Base-by-base conservation (phyloP, 345 rosid genomes). In the Excoecaria cochinchinensis region DNA sequence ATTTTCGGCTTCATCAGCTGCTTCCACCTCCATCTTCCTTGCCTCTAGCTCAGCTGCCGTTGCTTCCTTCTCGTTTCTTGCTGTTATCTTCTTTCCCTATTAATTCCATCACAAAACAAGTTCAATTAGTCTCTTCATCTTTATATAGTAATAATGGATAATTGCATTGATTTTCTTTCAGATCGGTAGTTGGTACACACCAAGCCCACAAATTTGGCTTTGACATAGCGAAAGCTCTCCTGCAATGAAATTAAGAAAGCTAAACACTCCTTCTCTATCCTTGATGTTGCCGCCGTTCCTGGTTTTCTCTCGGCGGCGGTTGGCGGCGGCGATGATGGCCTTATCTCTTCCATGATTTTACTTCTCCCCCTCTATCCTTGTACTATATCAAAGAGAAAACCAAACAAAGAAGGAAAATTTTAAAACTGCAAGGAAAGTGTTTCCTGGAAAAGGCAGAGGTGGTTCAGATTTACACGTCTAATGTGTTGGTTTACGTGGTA, bases 1-100 rank as follows among this genome's bases (percentile, higher is more conserved):
- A 17, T 78, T 82, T 76, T 86, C 91, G 6, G 91, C 90, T 22
- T 86, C 85, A 82, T 89, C 81, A 8, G 91, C 86, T 21, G 92
- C 92, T 39, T 89, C 88, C 50, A 87, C 88, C 79, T 88, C 91
- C 89, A 76, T 83, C 83, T 86, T 88, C 15, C 81, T 61, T n/a
- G 83, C 79, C 62, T 67, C 74, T 62, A 88, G 25, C 9, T 88
- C 84, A 53, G 91, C 91, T 38, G 84, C 87, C 1, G 88, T 57
- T 11, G 86, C 92, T 79, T 86, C 92, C 77, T 79, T 80, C 87
- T 91, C 92, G 73, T 77, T 85, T 76, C 76, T 85, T 24, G 93
- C 91, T 6, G 75, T 86, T 82, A 87, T 66, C 75, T 67, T 85
- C 83, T 91, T 86, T 48, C 82, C 86, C 92, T 85, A 75, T 63